phyloP scores from a whole-genome alignment of 2,329 filamentous ascomycete species.

The Purpureocillium lavendulum region DNA sequence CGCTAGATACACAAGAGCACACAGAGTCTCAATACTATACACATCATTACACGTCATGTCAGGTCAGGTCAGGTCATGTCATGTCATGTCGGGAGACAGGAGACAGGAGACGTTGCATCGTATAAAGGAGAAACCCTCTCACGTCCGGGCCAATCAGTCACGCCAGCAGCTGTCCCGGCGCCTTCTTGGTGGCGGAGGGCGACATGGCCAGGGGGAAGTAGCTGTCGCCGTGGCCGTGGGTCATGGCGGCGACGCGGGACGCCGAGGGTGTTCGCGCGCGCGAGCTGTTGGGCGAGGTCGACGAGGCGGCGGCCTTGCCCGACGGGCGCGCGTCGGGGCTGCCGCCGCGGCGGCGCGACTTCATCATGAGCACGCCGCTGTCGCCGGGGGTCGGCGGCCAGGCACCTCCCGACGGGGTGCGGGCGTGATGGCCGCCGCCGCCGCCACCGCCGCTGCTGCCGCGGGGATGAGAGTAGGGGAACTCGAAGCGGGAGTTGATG shows the following conservation, averaged over 20 bases:
- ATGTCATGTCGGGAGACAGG: too few relatives aligned
- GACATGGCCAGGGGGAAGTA: constrained; percentile 32
- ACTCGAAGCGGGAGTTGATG: constrained; percentile 42
- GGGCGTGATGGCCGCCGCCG: constrained; percentile 30
- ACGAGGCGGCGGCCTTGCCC: constrained; percentile 19
- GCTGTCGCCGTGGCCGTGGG: constrained; percentile 22
- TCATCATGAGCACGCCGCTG: constrained; percentile 36
- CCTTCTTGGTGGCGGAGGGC: constrained; percentile 22
- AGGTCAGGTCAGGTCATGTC: too few relatives aligned
- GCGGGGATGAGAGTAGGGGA: constrained; percentile 31
- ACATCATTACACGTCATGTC: neutral
- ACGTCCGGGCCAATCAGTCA: neutral
- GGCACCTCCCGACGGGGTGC: constrained; percentile 28
- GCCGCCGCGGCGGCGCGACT: constrained; percentile 20
- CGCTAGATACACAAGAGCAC: too few relatives aligned
- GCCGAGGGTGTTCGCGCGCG: constrained; percentile 39
- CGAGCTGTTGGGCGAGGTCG: constrained; percentile 38
- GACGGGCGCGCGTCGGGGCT: constrained; percentile 22
- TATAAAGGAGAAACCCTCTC: too few relatives aligned
- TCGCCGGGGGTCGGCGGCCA: constrained; percentile 28
- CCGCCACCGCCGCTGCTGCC: too few relatives aligned
- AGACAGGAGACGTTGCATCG: constrained; percentile 1
- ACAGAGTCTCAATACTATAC: neutral
- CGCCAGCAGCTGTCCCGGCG: neutral
- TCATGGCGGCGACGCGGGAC: constrained; percentile 21